Conservation (phyloP, 179 eudicot genomes). For the Spinacia oleracea region DNA sequence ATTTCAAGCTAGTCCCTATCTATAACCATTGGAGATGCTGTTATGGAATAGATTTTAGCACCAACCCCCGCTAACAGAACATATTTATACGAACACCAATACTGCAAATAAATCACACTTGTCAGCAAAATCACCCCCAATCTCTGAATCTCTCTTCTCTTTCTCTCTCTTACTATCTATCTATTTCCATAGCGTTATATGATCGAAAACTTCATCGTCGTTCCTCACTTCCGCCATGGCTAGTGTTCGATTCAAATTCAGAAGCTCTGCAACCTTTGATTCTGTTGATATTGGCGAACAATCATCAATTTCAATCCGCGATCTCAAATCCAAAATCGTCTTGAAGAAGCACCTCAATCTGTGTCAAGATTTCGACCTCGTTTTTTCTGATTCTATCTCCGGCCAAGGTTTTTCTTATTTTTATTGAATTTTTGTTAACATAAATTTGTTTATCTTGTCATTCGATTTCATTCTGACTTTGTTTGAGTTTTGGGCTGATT, state of each 20-base stretch:
- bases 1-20: too few relatives aligned
- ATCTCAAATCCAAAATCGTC: conserved; percentile 50
- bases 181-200: not conserved
- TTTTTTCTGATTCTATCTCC: conserved; percentile 53
- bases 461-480: conserved; percentile 1
- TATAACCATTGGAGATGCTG: too few relatives aligned
- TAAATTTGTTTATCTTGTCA: not conserved
- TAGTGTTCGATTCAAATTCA: conserved; percentile 53
- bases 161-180: not conserved
- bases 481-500: not conserved
- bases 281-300: conserved; percentile 47
- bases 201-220: conserved; percentile 11
- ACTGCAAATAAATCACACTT: not conserved
- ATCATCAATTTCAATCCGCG: conserved; percentile 49
- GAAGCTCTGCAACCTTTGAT: conserved; percentile 55
- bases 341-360: conserved; percentile 44
- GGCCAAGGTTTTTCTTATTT: conserved; percentile 40
- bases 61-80: conserved; percentile 6
- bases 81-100: conserved; percentile 14
- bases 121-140: not conserved
- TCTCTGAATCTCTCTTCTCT: not conserved
- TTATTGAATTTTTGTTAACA: not conserved
- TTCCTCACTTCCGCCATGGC: conserved; percentile 38
- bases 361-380: conserved; percentile 49
- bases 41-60: not conserved